Percentiles rank a stretch among this genome's conserved stretches.
These are phyloP conservation scores for Clonostachys chloroleuca DNA, from an alignment of 2,329 filamentous ascomycete species.

Conservation along the genomic window DNA sequence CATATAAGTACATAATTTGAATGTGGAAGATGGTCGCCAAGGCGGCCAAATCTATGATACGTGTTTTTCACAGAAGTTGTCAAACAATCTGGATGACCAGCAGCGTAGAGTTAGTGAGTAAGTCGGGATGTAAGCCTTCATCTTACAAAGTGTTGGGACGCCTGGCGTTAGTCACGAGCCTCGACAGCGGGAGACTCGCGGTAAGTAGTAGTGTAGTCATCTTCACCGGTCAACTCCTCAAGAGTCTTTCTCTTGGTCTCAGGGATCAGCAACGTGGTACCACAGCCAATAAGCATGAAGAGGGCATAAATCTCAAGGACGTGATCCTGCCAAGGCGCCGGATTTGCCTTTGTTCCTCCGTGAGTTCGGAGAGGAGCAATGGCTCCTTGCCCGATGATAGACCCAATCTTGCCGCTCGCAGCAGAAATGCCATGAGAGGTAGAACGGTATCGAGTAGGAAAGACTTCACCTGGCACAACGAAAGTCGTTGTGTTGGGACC, in stretches of 20 bases:
- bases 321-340: slow-evolving; percentile 94
- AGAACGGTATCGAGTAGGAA: slow-evolving; percentile 87
- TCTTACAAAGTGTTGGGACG: no score
- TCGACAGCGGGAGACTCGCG: background rate
- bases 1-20: no score
- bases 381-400: slow-evolving; percentile 79
- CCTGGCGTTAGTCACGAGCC: background rate
- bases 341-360: slow-evolving; percentile 78
- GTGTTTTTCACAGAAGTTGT: no score
- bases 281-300: slow-evolving; percentile 72
- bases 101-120: no score
- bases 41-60: no score
- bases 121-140: no score
- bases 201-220: background rate
- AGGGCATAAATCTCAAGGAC: slow-evolving; percentile 71
- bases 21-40: no score
- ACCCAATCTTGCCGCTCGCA: slow-evolving; percentile 83
- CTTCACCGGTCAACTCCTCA: slow-evolving; percentile 49
- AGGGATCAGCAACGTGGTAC: slow-evolving; percentile 83
- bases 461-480: slow-evolving; percentile 94
- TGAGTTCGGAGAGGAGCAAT: slow-evolving; percentile 84
- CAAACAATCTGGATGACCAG: no score
- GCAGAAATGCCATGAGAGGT: slow-evolving; percentile 92
- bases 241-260: slow-evolving; percentile 82
- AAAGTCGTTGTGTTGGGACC: slow-evolving; percentile 90